Evolutionary conservation across 768 basidiomycete species (phyloP).

Genomic region (Chalciporus piperatus): DNA sequence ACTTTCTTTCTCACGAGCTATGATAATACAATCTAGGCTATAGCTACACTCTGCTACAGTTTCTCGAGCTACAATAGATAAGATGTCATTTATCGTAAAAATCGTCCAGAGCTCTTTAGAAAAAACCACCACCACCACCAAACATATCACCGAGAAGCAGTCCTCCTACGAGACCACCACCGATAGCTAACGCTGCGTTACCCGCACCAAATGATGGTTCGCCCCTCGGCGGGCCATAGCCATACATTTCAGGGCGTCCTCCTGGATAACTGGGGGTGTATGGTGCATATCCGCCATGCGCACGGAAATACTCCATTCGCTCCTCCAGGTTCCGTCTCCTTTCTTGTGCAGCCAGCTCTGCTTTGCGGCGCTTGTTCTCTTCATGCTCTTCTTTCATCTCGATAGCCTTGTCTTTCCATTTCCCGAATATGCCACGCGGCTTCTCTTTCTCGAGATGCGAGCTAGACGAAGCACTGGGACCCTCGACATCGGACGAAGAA

Average conservation of each 20-base stretch:
- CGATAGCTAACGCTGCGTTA: conserved; percentile 15
- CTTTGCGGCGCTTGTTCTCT: conserved; percentile 34
- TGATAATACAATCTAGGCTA: not conserved
- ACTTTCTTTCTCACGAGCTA: conserved; percentile 6
- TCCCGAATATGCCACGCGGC: conserved; percentile 53
- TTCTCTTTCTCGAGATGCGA: conserved; percentile 29
- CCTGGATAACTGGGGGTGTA: conserved; percentile 23
- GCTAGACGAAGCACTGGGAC: not conserved
- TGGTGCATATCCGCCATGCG: conserved; percentile 31
- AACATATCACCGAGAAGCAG: conserved; percentile 47
- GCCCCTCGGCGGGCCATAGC: conserved; percentile 1
- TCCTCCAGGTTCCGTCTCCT: conserved; percentile 22
- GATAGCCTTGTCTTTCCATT: conserved; percentile 60
- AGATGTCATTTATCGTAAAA: no score
- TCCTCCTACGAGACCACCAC: conserved; percentile 50
- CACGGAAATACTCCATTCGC: conserved; percentile 36
- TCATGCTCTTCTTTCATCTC: conserved; percentile 66
- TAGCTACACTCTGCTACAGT: not conserved
- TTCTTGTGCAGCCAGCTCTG: conserved; percentile 28
- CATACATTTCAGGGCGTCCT: not conserved
- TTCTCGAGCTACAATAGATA: no score
- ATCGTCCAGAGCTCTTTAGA: conserved; percentile 14
- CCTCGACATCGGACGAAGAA: not conserved
- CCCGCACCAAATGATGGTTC: conserved; percentile 11
- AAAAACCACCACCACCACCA: conserved; percentile 34